Evolutionary conservation across 2,329 filamentous ascomycete species (phyloP).

Genomic region (Calonectria pseudoreteaudii): DNA sequence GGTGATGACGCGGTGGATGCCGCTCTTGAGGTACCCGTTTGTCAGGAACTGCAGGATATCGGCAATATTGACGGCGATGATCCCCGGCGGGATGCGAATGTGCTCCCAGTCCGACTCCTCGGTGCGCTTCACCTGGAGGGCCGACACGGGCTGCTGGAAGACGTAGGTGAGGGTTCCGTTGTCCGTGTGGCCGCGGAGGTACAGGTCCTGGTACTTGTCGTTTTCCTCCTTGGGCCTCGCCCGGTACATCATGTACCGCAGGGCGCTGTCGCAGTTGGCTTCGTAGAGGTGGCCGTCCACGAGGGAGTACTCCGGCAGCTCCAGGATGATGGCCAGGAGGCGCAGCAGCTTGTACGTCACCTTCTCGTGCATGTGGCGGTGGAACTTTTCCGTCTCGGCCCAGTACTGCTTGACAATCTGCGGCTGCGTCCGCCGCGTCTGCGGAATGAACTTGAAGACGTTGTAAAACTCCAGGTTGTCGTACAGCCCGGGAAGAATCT

Average conservation of each 20-base stretch:
- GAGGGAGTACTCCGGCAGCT: conserved; percentile 70
- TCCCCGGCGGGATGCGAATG: conserved; percentile 58
- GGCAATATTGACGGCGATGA: conserved; percentile 62
- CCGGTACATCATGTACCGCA: conserved; percentile 71
- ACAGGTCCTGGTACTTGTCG: conserved; percentile 52
- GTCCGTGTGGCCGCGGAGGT: conserved; percentile 65
- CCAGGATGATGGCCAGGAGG: conserved; percentile 29
- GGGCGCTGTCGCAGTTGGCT: conserved; percentile 65
- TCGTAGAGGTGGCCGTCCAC: conserved; percentile 65
- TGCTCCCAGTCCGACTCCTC: conserved; percentile 59
- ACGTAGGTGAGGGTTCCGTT: conserved; percentile 66
- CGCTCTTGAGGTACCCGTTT: conserved; percentile 57
- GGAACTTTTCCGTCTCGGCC: background rate
- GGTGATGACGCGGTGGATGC: conserved; percentile 46
- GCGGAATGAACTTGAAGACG: background rate
- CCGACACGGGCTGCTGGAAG: conserved; percentile 68
- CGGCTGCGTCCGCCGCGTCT: background rate
- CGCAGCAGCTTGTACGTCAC: background rate
- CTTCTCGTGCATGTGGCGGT: background rate
- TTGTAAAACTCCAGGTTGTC: background rate
- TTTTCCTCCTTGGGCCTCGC: conserved; percentile 54
- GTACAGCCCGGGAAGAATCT: background rate
- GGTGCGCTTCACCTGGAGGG: conserved; percentile 62
- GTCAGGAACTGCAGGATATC: conserved; percentile 62
- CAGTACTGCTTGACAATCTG: background rate